Conservation (phyloP, 176 grass and related monocot species). For the Oryza officinalis region DNA sequence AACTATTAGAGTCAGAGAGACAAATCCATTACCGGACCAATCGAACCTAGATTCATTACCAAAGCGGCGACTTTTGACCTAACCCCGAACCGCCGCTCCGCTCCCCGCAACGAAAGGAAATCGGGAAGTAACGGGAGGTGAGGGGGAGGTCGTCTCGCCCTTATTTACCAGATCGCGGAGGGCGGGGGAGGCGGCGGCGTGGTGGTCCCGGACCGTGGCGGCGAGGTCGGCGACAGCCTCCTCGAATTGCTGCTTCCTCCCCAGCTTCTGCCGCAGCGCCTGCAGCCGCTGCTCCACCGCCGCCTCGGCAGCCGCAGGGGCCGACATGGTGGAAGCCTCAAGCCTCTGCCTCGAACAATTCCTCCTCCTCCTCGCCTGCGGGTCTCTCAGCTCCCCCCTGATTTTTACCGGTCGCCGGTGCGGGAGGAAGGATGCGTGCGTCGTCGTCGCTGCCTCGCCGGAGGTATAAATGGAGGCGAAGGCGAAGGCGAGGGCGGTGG, state of each 20-base stretch:
- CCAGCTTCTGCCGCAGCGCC: conserved; percentile 69
- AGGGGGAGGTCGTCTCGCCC: not conserved
- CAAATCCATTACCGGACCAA: not conserved
- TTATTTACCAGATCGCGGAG: conserved; percentile 71
- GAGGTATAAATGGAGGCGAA: conserved; percentile 35
- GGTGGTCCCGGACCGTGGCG: conserved; percentile 49
- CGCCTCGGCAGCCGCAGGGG: not conserved
- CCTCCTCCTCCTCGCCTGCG: not conserved
- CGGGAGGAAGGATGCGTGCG: not conserved
- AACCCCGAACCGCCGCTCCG: not conserved
- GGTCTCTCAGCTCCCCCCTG: not conserved
- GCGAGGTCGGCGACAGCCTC: conserved; percentile 64
- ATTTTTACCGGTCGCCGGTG: not conserved
- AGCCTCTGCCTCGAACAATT: not conserved
- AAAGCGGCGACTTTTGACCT: not conserved
- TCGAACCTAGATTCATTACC: not conserved
- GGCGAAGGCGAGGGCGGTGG: not conserved
- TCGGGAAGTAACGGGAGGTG: not conserved
- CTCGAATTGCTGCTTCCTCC: conserved; percentile 84
- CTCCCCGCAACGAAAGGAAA: not conserved
- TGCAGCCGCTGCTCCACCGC: conserved; percentile 54
- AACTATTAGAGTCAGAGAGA: not conserved
- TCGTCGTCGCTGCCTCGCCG: not conserved
- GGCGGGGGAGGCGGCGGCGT: conserved; percentile 52
- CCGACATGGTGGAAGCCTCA: conserved; percentile 23